Conservation (phyloP, 176 grass and related monocot species). For the Areca catechu region DNA sequence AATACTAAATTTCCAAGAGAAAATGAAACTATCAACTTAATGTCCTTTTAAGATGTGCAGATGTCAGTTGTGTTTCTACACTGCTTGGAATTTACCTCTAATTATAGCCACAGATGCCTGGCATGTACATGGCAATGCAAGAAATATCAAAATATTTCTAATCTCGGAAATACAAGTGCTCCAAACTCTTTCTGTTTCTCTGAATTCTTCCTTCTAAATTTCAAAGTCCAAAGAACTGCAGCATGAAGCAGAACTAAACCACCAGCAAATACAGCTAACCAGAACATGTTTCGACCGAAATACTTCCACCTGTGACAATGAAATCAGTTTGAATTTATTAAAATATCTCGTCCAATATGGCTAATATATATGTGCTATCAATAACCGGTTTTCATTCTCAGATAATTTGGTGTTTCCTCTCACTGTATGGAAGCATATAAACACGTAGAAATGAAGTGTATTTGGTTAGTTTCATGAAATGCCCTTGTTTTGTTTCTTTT, state of each 20-base stretch:
- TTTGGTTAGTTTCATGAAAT: too few relatives aligned
- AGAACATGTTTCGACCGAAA: slow-evolving; percentile 83
- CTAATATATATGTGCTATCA: too few relatives aligned
- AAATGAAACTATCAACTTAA: background rate
- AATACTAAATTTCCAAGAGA: too few relatives aligned
- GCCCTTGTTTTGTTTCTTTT: too few relatives aligned
- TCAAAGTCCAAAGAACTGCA: slow-evolving; percentile 35
- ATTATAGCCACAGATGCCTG: slow-evolving; percentile 59
- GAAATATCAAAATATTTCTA: slow-evolving; percentile 65
- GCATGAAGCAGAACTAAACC: slow-evolving; percentile 52
- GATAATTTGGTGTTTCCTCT: too few relatives aligned
- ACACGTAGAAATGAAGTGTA: too few relatives aligned
- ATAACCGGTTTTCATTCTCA: too few relatives aligned
- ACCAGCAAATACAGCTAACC: slow-evolving; percentile 60
- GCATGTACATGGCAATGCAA: slow-evolving; percentile 60
- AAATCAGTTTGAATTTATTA: background rate
- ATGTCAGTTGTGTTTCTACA: slow-evolving; percentile 1
- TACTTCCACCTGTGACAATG: slow-evolving; percentile 57
- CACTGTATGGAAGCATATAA: too few relatives aligned
- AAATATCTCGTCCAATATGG: too few relatives aligned
- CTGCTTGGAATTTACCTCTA: slow-evolving; percentile 22
- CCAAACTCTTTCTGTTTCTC: slow-evolving; percentile 27
- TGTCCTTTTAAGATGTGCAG: background rate
- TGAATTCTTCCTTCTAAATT: slow-evolving; percentile 23
- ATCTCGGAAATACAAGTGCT: slow-evolving; percentile 53